phyloP scores from a whole-genome alignment of 306 rosid genomes.

The Trifolium fragiferum region DNA sequence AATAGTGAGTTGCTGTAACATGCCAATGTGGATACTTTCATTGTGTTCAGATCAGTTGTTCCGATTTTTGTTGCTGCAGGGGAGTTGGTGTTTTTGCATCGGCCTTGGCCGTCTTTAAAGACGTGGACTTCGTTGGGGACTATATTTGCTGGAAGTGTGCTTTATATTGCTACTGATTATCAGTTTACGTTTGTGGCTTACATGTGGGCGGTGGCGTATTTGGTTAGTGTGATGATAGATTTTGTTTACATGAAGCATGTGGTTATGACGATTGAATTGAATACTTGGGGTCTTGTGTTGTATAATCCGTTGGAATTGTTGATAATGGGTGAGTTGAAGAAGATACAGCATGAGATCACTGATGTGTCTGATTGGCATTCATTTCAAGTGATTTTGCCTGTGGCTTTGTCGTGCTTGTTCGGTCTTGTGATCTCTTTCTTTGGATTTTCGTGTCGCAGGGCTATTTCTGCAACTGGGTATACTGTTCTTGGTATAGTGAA shows the following conservation, averaged over 20 bases:
- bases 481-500: slow-evolving; percentile 92
- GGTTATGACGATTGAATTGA: slow-evolving; percentile 77
- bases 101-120: slow-evolving; percentile 74
- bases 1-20: slow-evolving; percentile 84
- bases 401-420: slow-evolving; percentile 74
- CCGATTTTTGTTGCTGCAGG: slow-evolving; percentile 86
- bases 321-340: slow-evolving; percentile 80
- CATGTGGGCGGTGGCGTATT: slow-evolving; percentile 77
- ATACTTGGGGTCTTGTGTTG: slow-evolving; percentile 85
- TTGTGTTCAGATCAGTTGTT: slow-evolving; percentile 76
- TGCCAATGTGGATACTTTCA: slow-evolving; percentile 90
- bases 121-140: slow-evolving; percentile 76
- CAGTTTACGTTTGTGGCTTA: slow-evolving; percentile 81
- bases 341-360: slow-evolving; percentile 72
- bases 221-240: slow-evolving; percentile 79
- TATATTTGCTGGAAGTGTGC: slow-evolving; percentile 72
- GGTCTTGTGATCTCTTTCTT: slow-evolving; percentile 84
- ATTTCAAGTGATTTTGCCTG: slow-evolving; percentile 66
- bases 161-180: slow-evolving; percentile 77
- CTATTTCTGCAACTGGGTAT: slow-evolving; percentile 79
- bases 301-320: slow-evolving; percentile 79
- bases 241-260: slow-evolving; percentile 89
- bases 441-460: slow-evolving; percentile 86
- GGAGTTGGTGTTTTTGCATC: slow-evolving; percentile 76
- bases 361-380: slow-evolving; percentile 76